Conservation (phyloP, 208 protist genomes). For the Crithidia bombi region DNA sequence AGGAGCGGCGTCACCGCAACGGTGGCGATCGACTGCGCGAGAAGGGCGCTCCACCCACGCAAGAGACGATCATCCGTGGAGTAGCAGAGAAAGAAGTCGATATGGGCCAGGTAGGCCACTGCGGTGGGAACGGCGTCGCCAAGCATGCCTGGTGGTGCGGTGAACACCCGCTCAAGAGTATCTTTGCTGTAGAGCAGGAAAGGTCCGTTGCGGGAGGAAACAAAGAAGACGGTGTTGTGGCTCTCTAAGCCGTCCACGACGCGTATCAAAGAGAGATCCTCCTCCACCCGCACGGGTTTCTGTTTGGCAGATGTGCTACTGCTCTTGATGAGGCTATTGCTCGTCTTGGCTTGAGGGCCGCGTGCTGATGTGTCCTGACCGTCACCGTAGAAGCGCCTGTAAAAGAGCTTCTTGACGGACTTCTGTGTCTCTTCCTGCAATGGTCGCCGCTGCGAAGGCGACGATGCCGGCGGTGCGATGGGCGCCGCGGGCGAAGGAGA, state of each 20-base stretch:
- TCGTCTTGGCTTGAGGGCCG: too few species aligned
- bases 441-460: not conserved
- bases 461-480: not conserved
- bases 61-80: slow-evolving; percentile 46
- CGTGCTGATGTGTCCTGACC: not conserved
- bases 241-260: slow-evolving; percentile 53
- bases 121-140: slow-evolving; percentile 37
- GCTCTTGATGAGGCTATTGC: not conserved
- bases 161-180: slow-evolving; percentile 48
- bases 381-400: slow-evolving; percentile 17
- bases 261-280: slow-evolving; percentile 46
- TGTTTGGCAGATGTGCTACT: not conserved
- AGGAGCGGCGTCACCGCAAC: slow-evolving; percentile 38
- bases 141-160: slow-evolving; percentile 44
- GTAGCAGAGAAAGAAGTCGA: slow-evolving; percentile 71
- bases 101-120: slow-evolving; percentile 55
- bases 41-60: slow-evolving; percentile 51
- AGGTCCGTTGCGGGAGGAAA: slow-evolving; percentile 47
- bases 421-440: not conserved
- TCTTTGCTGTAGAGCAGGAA: slow-evolving; percentile 61
- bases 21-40: slow-evolving; percentile 31
- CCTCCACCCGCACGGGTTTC: slow-evolving; percentile 11
- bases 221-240: slow-evolving; percentile 60
- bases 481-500: too few species aligned
- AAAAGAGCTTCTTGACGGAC: not conserved